These are phyloP conservation scores for Cicer bijugum DNA, from an alignment of 306 rosid genomes.

Conservation along the genomic window DNA sequence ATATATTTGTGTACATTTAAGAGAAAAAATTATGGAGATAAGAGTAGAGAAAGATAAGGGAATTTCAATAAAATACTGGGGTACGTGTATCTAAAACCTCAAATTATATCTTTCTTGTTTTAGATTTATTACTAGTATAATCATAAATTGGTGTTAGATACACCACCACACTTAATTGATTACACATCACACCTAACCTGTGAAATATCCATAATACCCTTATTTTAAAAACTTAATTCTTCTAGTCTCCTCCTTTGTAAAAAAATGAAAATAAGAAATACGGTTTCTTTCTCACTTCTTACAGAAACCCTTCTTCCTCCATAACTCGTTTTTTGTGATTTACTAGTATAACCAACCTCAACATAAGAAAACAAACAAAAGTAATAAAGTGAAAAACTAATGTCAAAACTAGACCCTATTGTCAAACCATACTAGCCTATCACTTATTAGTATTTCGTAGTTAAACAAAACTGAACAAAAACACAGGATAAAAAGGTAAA, in stretches of 20 bases:
- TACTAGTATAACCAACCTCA: not conserved
- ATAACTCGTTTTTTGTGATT: too few species aligned
- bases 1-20: constrained; percentile 10
- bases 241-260: too few species aligned
- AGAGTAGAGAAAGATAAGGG: constrained; percentile 6
- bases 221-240: too few species aligned
- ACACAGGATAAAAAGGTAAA: not conserved
- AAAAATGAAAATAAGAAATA: too few species aligned
- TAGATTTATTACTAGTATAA: not conserved
- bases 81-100: constrained; percentile 5
- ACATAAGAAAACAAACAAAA: constrained; percentile 24
- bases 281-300: too few species aligned
- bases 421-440: not conserved
- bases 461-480: not conserved
- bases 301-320: too few species aligned
- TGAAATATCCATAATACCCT: too few species aligned
- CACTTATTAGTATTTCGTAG: not conserved
- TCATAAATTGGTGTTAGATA: too few species aligned
- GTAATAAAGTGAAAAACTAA: not conserved
- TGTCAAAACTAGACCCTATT: not conserved
- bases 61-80: not conserved
- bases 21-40: not conserved
- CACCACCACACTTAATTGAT: too few species aligned
- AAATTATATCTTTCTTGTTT: not conserved
- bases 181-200: too few species aligned